These are phyloP conservation scores for Fusarium tricinctum DNA, from an alignment of 2,329 filamentous ascomycete genomes.

Conservation along the genomic window DNA sequence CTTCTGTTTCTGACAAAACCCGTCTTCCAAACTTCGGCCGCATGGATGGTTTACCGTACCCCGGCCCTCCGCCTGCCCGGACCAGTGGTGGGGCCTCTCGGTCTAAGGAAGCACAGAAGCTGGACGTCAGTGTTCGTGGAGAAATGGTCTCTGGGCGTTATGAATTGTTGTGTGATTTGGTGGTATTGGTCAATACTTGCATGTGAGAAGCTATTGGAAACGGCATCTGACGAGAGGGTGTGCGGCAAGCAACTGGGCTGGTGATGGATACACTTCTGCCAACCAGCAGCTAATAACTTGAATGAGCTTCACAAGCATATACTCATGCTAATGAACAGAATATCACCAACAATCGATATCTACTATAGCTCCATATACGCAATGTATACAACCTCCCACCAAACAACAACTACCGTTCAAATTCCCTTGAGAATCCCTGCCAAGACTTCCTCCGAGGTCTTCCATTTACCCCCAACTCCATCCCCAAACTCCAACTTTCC, in stretches of 20 bases:
- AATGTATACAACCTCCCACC: neutral
- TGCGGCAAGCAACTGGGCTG: constrained; percentile 11
- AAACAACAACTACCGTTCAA: neutral
- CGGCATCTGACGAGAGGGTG: constrained; percentile 16
- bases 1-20: neutral
- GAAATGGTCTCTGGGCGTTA: neutral
- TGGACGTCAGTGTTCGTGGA: constrained; percentile 36
- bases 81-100: constrained; percentile 37
- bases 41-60: constrained; percentile 44
- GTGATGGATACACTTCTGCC: neutral
- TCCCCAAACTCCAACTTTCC: constrained; percentile 30
- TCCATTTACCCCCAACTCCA: constrained; percentile 33
- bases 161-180: neutral
- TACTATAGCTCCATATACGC: neutral
- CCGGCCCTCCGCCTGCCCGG: constrained; percentile 51
- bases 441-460: constrained; percentile 34
- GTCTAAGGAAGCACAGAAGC: constrained; percentile 5
- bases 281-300: neutral
- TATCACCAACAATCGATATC: neutral
- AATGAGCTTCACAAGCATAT: neutral
- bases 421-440: neutral
- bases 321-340: neutral
- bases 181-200: constrained; percentile 1
- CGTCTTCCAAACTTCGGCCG: constrained; percentile 34
- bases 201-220: constrained; percentile 23